phyloP scores from a whole-genome alignment of 2,329 filamentous ascomycete genomes.

The Cordyceps fumosorosea region DNA sequence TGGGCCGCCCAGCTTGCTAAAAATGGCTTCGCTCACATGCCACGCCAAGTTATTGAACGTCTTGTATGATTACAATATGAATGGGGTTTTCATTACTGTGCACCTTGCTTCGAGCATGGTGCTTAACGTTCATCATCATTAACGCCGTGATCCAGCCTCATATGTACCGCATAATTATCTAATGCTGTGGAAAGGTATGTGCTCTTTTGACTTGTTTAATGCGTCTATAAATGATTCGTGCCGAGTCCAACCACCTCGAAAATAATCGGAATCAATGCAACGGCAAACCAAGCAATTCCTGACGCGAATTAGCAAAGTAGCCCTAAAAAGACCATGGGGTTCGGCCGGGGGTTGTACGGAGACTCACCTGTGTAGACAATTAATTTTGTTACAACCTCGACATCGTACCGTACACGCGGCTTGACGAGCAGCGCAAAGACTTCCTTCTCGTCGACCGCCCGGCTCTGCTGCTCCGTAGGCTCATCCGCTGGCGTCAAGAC shows the following conservation, averaged over 20 bases:
- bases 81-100: not conserved
- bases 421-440: constrained; percentile 80
- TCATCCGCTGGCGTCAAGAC: constrained; percentile 24
- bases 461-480: constrained; percentile 32
- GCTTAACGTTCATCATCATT: not conserved
- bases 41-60: not conserved
- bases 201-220: constrained; percentile 10
- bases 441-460: constrained; percentile 61
- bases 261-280: constrained; percentile 65
- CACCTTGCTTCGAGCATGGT: not conserved
- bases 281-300: constrained; percentile 80
- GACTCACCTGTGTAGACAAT: constrained; percentile 83
- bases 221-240: constrained; percentile 31
- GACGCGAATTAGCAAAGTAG: not conserved
- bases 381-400: constrained; percentile 96
- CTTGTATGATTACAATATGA: not conserved
- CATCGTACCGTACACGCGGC: constrained; percentile 89
- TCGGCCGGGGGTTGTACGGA: no score
- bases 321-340: no score
- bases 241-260: constrained; percentile 57
- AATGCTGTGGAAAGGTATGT: not conserved
- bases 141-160: not conserved
- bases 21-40: no score
- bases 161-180: not conserved
- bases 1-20: no score